These are phyloP conservation scores for Psidium guajava DNA, from an alignment of 345 rosid species.

Conservation along the genomic window DNA sequence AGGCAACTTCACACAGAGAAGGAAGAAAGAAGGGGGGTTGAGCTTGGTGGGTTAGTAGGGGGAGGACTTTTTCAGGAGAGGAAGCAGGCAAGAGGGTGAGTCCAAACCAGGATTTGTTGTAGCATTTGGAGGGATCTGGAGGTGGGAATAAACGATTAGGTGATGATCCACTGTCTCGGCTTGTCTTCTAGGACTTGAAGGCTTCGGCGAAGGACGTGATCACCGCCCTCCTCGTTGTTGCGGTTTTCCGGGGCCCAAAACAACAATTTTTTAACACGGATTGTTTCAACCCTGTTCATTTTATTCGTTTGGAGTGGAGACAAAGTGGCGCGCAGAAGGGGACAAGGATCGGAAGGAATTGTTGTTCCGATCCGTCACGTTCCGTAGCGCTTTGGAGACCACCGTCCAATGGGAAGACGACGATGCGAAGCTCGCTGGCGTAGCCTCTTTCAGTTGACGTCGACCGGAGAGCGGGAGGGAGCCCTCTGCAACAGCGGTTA, in stretches of 20 bases:
- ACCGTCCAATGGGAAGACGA: not conserved
- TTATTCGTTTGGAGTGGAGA: constrained; percentile 7
- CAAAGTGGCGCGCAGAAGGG: constrained; percentile 6
- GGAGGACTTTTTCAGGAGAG: constrained; percentile 19
- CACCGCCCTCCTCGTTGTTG: constrained; percentile 5
- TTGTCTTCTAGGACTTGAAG: constrained; percentile 8
- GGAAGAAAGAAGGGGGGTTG: constrained; percentile 3
- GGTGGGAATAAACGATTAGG: constrained; percentile 25
- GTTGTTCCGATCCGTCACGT: constrained; percentile 4
- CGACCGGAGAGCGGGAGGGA: not conserved
- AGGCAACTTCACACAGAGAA: not conserved
- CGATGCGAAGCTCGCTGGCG: not conserved
- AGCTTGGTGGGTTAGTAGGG: constrained; percentile 33
- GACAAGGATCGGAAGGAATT: constrained; percentile 23
- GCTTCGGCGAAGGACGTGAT: constrained; percentile 18
- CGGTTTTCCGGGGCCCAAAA: not conserved
- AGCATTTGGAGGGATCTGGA: constrained; percentile 35
- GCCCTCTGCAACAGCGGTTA: not conserved
- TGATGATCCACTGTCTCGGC: constrained; percentile 3
- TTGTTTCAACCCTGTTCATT: constrained; percentile 4
- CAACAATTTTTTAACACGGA: not conserved
- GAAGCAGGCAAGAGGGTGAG: constrained; percentile 7
- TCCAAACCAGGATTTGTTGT: constrained; percentile 21
- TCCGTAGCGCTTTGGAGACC: not conserved
- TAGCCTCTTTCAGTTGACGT: not conserved